These are phyloP conservation scores for Clavulina sp. DNA, from an alignment of 768 basidiomycete species.

Conservation along the genomic window DNA sequence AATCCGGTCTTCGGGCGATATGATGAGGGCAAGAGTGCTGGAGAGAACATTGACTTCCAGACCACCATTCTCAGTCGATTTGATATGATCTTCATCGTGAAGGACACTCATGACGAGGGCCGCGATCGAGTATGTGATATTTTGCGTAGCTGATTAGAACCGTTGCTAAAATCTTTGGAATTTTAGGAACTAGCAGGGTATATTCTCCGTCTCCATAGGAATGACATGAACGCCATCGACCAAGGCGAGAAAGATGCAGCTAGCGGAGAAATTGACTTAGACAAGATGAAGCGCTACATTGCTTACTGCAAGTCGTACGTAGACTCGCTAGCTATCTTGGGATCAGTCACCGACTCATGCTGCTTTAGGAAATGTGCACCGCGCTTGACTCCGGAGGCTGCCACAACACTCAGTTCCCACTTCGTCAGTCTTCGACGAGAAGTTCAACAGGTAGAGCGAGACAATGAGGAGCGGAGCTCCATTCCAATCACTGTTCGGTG, in stretches of 20 bases:
- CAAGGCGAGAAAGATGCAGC: constrained; percentile 39
- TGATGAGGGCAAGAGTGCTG: constrained; percentile 89
- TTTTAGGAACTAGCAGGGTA: constrained; percentile 85
- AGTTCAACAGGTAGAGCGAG: constrained; percentile 87
- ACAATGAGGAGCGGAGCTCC: constrained; percentile 93
- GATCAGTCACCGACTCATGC: neutral
- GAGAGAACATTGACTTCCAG: constrained; percentile 98
- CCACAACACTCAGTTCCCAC: constrained; percentile 91
- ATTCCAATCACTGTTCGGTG: constrained; percentile 97
- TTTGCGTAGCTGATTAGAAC: neutral
- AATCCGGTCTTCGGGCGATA: constrained; percentile 98
- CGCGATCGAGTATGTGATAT: constrained; percentile 56
- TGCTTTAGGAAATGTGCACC: constrained; percentile 79
- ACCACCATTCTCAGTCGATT: constrained; percentile 96
- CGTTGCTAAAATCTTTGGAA: neutral
- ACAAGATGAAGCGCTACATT: constrained; percentile 97
- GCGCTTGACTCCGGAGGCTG: constrained; percentile 78
- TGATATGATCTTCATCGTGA: constrained; percentile 99
- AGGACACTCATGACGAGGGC: constrained; percentile 90
- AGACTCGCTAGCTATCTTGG: neutral
- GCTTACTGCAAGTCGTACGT: constrained; percentile 85
- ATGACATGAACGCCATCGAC: constrained; percentile 42
- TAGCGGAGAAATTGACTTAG: constrained; percentile 81
- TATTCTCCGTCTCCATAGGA: constrained; percentile 99
- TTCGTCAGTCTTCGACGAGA: constrained; percentile 87